Base-by-base conservation (phyloP, 352 stramenopile species). In the Phytophthora brassicae region DNA sequence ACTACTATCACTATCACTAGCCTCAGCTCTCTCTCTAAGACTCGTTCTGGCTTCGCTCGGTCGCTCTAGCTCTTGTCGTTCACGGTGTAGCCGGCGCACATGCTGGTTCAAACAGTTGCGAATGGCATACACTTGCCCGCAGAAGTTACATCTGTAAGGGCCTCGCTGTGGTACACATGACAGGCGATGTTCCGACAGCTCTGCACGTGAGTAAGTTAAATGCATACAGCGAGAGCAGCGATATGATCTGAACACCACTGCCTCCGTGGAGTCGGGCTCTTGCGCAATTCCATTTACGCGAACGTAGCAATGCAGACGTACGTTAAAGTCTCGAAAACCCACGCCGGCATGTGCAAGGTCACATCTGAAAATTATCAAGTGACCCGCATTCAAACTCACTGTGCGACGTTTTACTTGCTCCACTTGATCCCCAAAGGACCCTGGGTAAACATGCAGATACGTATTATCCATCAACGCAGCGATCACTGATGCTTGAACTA, bases 101-200 rank as follows among this genome's bases (percentile, higher is more conserved):
- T 56, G 48, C 48, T 56, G 48, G 33, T 56, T 56, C 22, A 56
- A 35, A 6, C 22, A 38, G 33, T 56, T 46, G 0, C 48, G 33
- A 35, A 47, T 36, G 9, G 16, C 48, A 3, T 47, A 56, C 16
- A 46, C 20, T 35, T 46, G 20, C 0, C 33, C 48, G 14, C 48
- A 45, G 5, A 36, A 26, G 4, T 8, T 12, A 16, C 48, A 56
- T 22, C 20, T 19, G 11, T 46, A 56, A 13, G 6, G 14, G 14
- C 17, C 38, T 42, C 26, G 0, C 1, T n/a, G 26, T 3, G 16
- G 23, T 36, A 42, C n/a, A 26, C 35, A 56, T 24, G 9, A 36
- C 36, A 20, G 38, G 6, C 41, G 16, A 26, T 59, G 28, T 13
- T 42, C 8, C 16, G 20, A 14, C 22, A 59, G 24, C 16, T 44